Conservation (phyloP, 805 yeast species). For the Ogataea pini region DNA sequence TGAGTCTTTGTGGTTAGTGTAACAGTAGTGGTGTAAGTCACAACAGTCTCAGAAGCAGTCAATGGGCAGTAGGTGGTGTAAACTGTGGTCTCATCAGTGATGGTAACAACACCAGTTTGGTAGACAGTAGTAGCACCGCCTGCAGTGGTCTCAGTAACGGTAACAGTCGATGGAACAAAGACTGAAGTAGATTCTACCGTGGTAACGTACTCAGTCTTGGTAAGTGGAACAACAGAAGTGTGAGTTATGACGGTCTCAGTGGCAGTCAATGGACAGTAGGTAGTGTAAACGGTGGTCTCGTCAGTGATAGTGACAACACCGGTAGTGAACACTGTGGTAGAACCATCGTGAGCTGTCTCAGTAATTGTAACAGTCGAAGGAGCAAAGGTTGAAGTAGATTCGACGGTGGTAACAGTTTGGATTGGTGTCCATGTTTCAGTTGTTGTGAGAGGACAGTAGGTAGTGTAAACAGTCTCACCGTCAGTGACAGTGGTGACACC, state of each 20-base stretch:
- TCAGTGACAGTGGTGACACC: slow-evolving; percentile 30
- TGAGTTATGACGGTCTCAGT: slow-evolving; percentile 13
- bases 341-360: slow-evolving; percentile 20
- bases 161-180: slow-evolving; percentile 9
- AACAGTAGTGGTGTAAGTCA: slow-evolving; percentile 8
- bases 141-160: slow-evolving; percentile 22
- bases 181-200: slow-evolving; percentile 18
- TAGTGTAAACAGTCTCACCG: slow-evolving; percentile 30
- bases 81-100: slow-evolving; percentile 15
- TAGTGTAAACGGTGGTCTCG: slow-evolving; percentile 29
- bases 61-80: slow-evolving; percentile 9
- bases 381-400: slow-evolving; percentile 12
- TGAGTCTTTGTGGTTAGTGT: background rate
- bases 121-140: slow-evolving; percentile 9
- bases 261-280: slow-evolving; percentile 38
- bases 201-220: slow-evolving; percentile 11
- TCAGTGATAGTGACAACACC: slow-evolving; percentile 21
- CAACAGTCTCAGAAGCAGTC: slow-evolving; percentile 13
- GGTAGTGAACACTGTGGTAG: slow-evolving; percentile 17
- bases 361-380: slow-evolving; percentile 20
- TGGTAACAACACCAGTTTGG: slow-evolving; percentile 27
- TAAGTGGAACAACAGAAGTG: slow-evolving; percentile 17
- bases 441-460: slow-evolving; percentile 38
- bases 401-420: slow-evolving; percentile 13
- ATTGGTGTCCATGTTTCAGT: slow-evolving; percentile 23